Percentiles rank a stretch among this genome's conserved stretches.
phyloP scores from a whole-genome alignment of 257 asterid genomes.

The Gentiana macrophylla region DNA sequence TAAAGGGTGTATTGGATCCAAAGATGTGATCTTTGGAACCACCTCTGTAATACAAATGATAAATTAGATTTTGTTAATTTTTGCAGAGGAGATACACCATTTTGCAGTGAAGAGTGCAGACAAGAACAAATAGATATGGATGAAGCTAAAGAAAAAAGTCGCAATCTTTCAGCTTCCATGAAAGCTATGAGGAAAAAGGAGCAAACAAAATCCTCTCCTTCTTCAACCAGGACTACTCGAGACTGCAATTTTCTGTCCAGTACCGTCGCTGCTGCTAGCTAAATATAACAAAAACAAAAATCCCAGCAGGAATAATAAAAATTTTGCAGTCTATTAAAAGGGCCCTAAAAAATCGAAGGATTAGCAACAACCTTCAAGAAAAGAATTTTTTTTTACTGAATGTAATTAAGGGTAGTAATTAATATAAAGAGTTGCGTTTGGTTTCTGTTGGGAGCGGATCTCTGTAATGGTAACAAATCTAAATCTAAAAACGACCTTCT shows the following conservation, averaged over 20 bases:
- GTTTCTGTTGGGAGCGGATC: too few species aligned
- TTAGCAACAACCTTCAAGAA: not conserved
- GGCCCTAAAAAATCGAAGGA: not conserved
- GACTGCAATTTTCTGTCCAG: slow-evolving; percentile 36
- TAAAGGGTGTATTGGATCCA: not conserved
- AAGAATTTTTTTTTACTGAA: not conserved
- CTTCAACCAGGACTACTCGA: slow-evolving; percentile 38
- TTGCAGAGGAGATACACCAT: slow-evolving; percentile 40
- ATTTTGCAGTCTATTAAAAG: not conserved
- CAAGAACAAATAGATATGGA: slow-evolving; percentile 38
- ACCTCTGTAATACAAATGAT: too few species aligned
- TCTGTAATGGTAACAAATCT: too few species aligned
- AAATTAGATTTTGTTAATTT: too few species aligned
- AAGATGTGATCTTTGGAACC: too few species aligned
- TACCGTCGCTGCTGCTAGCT: slow-evolving; percentile 70
- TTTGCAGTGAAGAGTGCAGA: slow-evolving; percentile 44
- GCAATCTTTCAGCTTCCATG: slow-evolving; percentile 22
- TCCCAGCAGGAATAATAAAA: not conserved
- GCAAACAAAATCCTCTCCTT: slow-evolving; percentile 38
- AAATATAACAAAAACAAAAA: not conserved
- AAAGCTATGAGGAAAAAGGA: slow-evolving; percentile 32
- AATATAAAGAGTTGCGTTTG: too few species aligned
- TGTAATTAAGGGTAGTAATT: too few species aligned
- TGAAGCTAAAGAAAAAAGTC: slow-evolving; percentile 30
- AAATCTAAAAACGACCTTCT: too few species aligned